These are phyloP conservation scores for Rhizopogon rudus DNA, from an alignment of 768 basidiomycete genomes.

Conservation along the genomic window DNA sequence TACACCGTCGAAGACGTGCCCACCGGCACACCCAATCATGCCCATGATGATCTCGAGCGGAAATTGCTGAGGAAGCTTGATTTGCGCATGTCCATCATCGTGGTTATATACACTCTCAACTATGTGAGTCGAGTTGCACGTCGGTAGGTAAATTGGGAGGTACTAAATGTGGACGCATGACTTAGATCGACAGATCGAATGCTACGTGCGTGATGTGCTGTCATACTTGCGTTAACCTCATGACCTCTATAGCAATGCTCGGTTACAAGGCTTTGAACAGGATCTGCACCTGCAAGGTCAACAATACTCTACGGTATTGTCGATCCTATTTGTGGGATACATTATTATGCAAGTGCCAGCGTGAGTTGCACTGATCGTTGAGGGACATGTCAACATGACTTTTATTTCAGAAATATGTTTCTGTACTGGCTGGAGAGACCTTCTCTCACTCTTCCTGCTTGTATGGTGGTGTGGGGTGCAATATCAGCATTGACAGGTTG, in stretches of 20 bases:
- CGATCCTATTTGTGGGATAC: slow-evolving; percentile 22
- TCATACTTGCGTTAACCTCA: neutral
- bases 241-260: slow-evolving; percentile 6
- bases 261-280: slow-evolving; percentile 19
- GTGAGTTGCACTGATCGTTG: neutral
- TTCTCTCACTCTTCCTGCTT: slow-evolving; percentile 19
- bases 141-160: neutral
- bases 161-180: neutral
- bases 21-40: neutral
- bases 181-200: slow-evolving; percentile 7
- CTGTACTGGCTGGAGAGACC: slow-evolving; percentile 26
- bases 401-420: slow-evolving; percentile 21
- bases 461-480: slow-evolving; percentile 30
- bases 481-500: slow-evolving; percentile 34
- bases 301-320: slow-evolving; percentile 18
- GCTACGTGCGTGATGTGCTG: neutral
- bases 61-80: slow-evolving; percentile 6
- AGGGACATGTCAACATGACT: neutral
- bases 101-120: slow-evolving; percentile 8
- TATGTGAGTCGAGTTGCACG: slow-evolving; percentile 2
- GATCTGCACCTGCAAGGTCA: slow-evolving; percentile 19
- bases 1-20: neutral
- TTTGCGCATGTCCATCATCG: slow-evolving; percentile 4
- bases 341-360: slow-evolving; percentile 22
- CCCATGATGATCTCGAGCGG: neutral